Percentiles rank a stretch among this genome's conserved stretches.
These are phyloP conservation scores for Haplosporangium sp. DNA, from an alignment of 371 early-diverging fungal genomes.

Conservation along the genomic window DNA sequence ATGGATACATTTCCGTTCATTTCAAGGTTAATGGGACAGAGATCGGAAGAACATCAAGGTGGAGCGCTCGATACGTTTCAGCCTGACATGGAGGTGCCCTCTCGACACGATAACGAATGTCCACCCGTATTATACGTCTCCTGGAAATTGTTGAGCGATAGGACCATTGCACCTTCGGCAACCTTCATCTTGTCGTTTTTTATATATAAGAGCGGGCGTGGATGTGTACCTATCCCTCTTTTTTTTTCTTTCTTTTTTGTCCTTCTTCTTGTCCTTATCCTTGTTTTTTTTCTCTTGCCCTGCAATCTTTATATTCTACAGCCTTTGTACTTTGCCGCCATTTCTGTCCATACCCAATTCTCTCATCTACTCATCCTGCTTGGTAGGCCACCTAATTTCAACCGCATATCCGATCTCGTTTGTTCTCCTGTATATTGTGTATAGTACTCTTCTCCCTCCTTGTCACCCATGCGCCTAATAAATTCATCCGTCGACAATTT, in stretches of 20 bases:
- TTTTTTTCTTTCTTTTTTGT: neutral
- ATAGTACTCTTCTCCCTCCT: slow-evolving; percentile 1
- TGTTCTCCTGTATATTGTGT: neutral
- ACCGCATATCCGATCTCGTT: no score
- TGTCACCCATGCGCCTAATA: neutral
- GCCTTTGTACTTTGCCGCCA: no score
- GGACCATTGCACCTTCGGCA: neutral
- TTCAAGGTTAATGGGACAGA: neutral
- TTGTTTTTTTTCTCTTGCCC: neutral
- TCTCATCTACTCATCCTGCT: neutral
- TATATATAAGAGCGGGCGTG: neutral
- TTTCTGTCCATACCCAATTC: neutral
- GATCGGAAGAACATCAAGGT: neutral
- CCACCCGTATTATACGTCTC: neutral
- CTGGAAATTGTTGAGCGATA: neutral
- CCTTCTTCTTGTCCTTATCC: neutral
- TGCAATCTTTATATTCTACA: neutral
- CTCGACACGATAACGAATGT: neutral
- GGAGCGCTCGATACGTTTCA: neutral
- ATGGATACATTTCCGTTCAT: neutral
- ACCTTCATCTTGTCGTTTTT: neutral
- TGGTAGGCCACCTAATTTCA: no score
- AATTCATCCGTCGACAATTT: no score
- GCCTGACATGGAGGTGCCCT: neutral
- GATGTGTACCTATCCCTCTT: neutral